A percentile compares a stretch with the other conserved stretches of the same genome.
These are phyloP conservation scores for Aspergillus flavus DNA, from an alignment of 2,329 filamentous ascomycete genomes.

Conservation along the genomic window DNA sequence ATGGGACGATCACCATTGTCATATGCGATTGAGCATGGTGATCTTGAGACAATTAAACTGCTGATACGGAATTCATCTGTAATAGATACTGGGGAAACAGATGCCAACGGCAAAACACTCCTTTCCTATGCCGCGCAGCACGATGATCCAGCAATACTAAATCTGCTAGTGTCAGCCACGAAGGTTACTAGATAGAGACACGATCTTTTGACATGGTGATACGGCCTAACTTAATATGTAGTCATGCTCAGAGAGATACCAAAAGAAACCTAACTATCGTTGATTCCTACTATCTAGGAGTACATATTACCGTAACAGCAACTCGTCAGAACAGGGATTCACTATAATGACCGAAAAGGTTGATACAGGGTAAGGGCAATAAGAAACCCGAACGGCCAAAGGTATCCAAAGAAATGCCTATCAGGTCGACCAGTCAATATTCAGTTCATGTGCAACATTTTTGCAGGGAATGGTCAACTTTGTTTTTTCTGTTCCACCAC, in stretches of 20 bases:
- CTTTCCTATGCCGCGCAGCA: neutral
- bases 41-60: neutral
- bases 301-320: neutral
- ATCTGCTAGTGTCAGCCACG: neutral
- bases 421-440: neutral
- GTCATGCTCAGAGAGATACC: neutral
- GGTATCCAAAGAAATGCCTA: neutral
- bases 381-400: neutral
- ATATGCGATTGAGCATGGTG: neutral
- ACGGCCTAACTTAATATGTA: neutral
- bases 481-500: neutral
- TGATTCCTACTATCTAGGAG: neutral
- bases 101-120: neutral
- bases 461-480: neutral
- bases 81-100: neutral
- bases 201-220: neutral
- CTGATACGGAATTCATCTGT: neutral
- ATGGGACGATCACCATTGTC: neutral
- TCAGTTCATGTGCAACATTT: neutral
- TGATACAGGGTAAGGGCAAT: neutral
- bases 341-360: neutral
- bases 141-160: neutral
- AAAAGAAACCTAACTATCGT: neutral
- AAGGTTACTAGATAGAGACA: neutral
- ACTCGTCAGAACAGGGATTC: neutral